phyloP scores from a whole-genome alignment of 345 rosid species.

The Citrus cavaleriei region DNA sequence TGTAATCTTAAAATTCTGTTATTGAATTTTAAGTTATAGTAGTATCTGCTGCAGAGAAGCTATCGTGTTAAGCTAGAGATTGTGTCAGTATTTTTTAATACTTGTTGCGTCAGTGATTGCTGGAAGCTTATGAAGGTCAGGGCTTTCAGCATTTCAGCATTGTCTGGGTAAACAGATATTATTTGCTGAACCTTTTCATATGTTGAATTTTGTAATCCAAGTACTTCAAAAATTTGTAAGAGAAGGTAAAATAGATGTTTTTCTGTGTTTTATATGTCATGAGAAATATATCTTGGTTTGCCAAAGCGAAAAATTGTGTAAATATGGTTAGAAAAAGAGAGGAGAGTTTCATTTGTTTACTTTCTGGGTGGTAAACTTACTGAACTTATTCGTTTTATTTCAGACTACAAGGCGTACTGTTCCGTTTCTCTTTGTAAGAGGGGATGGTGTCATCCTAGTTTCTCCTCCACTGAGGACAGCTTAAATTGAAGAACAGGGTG shows the following conservation, averaged over 20 bases:
- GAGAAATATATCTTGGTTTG: background rate
- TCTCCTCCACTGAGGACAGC: constrained; percentile 95
- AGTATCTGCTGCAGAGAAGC: background rate
- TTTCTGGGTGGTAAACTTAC: background rate
- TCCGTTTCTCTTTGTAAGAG: constrained; percentile 93
- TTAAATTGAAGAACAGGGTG: constrained; percentile 24
- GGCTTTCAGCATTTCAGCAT: background rate
- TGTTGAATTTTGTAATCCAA: too few species aligned
- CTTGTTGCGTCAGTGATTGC: background rate
- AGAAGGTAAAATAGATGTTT: background rate
- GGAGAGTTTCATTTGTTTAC: background rate
- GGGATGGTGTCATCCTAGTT: constrained; percentile 97
- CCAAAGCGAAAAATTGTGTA: background rate
- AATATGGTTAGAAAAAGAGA: background rate
- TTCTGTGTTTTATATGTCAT: background rate
- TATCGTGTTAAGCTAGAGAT: background rate
- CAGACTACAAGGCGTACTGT: constrained; percentile 85
- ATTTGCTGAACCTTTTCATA: background rate
- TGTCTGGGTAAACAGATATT: background rate
- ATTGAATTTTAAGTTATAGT: background rate
- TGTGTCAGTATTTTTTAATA: background rate
- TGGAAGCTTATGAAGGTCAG: background rate
- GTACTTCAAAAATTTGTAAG: background rate
- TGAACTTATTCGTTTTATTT: constrained; percentile 12
- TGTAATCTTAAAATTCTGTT: background rate